Percentiles rank a stretch among this genome's conserved stretches.
Conservation (phyloP, 768 basidiomycete genomes). For the Trametes punicea region DNA sequence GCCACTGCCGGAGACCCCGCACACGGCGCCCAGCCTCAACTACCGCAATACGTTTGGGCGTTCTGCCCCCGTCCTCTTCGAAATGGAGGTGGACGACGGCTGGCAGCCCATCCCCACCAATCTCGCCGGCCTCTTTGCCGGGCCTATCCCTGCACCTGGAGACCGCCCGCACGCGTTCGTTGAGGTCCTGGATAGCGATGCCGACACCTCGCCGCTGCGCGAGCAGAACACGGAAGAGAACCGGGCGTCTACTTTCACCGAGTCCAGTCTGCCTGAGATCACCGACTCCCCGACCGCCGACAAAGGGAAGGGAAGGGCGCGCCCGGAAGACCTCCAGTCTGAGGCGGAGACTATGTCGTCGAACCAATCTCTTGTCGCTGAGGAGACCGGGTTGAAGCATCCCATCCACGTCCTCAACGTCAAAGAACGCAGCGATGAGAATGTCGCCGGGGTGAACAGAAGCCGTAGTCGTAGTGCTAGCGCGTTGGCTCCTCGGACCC, state of each 20-base stretch:
- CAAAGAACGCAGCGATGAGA: constrained; percentile 13
- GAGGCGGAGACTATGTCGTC: constrained; percentile 36
- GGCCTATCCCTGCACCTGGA: constrained; percentile 18
- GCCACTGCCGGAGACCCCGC: constrained; percentile 32
- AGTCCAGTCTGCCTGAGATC: constrained; percentile 13
- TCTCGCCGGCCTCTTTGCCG: constrained; percentile 38
- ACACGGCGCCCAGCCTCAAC: constrained; percentile 21
- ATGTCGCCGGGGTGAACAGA: constrained; percentile 13
- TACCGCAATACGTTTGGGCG: constrained; percentile 61
- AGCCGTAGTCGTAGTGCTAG: constrained; percentile 14
- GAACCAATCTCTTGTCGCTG: constrained; percentile 37
- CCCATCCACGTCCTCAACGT: constrained; percentile 58
- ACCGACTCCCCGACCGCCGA: constrained; percentile 24
- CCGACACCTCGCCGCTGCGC: constrained; percentile 30
- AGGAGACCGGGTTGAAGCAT: constrained; percentile 48
- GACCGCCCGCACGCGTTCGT: constrained; percentile 62
- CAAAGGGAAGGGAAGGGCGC: constrained; percentile 51
- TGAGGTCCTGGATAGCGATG: constrained; percentile 48
- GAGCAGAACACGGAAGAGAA: constrained; percentile 17
- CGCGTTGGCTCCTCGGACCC: constrained; percentile 2
- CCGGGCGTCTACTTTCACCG: constrained; percentile 24
- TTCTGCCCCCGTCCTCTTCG: constrained; percentile 43
- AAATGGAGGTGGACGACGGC: constrained; percentile 46
- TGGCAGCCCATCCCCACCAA: constrained; percentile 56
- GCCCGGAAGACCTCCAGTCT: constrained; percentile 25